A percentile compares a stretch with the other conserved stretches of the same genome.
Evolutionary conservation across 371 early-diverging fungal species (phyloP).

Genomic region (Lichtheimia ramosa): DNA sequence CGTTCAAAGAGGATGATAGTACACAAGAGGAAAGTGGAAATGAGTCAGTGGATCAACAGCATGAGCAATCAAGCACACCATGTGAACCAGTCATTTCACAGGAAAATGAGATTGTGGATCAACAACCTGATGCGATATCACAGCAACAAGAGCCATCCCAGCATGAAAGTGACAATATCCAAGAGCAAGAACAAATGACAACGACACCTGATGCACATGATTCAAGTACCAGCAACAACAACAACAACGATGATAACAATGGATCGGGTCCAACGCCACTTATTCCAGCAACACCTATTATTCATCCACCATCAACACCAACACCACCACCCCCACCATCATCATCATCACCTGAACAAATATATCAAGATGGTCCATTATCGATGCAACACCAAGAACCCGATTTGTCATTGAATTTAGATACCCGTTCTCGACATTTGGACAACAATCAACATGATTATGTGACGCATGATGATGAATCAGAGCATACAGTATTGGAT

Average conservation of each 20-base stretch:
- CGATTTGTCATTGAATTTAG: too few species aligned
- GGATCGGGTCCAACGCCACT: not conserved
- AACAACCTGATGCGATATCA: not conserved
- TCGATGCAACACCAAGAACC: too few species aligned
- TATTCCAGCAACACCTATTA: too few species aligned
- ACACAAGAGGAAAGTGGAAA: not conserved
- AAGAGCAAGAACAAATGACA: slow-evolving; percentile 4
- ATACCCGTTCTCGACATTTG: not conserved
- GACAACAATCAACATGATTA: not conserved
- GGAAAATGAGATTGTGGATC: too few species aligned
- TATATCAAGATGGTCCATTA: too few species aligned
- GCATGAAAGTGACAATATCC: not conserved
- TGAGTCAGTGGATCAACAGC: not conserved
- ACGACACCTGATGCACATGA: not conserved
- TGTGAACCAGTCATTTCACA: too few species aligned
- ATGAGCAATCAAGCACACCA: too few species aligned
- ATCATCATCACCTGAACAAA: too few species aligned
- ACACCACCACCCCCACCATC: too few species aligned
- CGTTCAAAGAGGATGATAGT: too few species aligned
- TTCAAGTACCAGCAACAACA: too few species aligned
- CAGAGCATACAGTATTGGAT: slow-evolving; percentile 22
- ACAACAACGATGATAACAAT: not conserved
- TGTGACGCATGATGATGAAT: slow-evolving; percentile 10
- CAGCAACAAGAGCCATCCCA: not conserved
- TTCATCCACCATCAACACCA: too few species aligned